A percentile compares a stretch with the other conserved stretches of the same genome.
Conservation (phyloP, 2,329 filamentous ascomycete species). For the Apiospora kogelbergensis region DNA sequence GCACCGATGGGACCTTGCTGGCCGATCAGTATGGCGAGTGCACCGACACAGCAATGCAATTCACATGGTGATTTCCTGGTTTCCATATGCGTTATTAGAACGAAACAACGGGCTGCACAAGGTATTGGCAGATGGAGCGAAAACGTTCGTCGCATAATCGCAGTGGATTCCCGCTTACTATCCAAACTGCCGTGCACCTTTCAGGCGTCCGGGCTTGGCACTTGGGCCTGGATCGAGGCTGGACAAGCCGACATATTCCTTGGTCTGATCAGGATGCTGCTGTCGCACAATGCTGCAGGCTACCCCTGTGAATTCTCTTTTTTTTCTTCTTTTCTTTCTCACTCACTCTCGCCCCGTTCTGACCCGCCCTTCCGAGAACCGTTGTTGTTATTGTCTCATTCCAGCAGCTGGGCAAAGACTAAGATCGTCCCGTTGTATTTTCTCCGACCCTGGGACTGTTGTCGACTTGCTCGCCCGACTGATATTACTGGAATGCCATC, state of each 20-base stretch:
- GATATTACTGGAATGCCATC: background rate
- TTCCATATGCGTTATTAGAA: background rate
- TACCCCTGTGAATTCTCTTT: background rate
- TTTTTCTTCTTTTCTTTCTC: background rate
- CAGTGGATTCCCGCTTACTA: background rate
- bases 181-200: background rate
- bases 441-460: background rate
- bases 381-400: constrained; percentile 5
- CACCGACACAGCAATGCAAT: no score
- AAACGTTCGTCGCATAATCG: background rate
- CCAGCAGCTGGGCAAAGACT: background rate
- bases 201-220: background rate
- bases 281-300: background rate
- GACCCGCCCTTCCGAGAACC: background rate
- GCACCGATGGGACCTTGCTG: background rate
- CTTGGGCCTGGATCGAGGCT: background rate
- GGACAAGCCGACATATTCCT: background rate
- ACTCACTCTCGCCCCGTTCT: background rate
- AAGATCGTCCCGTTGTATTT: background rate
- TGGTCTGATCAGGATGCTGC: background rate
- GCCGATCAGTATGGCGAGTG: background rate
- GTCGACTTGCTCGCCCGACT: background rate
- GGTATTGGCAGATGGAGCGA: background rate
- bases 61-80: background rate
- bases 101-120: background rate